phyloP scores from a whole-genome alignment of 2,329 filamentous ascomycete genomes.

The Penicillium sp. region DNA sequence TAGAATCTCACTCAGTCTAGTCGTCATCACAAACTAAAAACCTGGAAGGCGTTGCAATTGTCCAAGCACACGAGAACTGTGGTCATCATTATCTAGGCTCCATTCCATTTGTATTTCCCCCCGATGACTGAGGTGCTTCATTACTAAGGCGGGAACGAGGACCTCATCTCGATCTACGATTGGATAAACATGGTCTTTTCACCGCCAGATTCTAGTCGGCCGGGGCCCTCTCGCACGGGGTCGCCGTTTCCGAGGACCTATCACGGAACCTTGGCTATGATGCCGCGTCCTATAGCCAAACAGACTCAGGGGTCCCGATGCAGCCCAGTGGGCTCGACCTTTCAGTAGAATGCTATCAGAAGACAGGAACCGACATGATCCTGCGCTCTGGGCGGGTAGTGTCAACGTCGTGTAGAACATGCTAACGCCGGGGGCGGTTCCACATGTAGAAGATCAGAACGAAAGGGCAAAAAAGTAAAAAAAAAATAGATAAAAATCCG shows the following conservation, averaged over 20 bases:
- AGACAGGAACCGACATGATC: neutral
- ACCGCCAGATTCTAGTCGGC: slow-evolving; percentile 17
- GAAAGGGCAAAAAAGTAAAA: neutral
- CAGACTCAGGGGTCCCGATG: slow-evolving; percentile 10
- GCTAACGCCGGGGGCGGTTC: neutral
- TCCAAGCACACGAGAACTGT: neutral
- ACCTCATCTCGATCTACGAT: slow-evolving; percentile 5
- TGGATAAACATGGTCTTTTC: slow-evolving; percentile 17
- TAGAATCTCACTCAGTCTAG: neutral
- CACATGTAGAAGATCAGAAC: slow-evolving; percentile 1
- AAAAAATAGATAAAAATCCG: neutral
- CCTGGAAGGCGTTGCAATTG: neutral
- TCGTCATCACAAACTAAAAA: neutral
- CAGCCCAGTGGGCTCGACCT: neutral
- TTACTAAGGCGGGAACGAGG: neutral
- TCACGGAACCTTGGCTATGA: slow-evolving; percentile 4
- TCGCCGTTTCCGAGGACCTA: slow-evolving; percentile 16
- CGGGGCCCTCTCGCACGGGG: slow-evolving; percentile 4
- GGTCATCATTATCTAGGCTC: neutral
- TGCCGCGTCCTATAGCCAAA: slow-evolving; percentile 5
- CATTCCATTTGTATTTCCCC: neutral
- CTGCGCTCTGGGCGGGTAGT: neutral
- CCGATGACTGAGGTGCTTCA: neutral
- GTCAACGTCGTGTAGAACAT: neutral
- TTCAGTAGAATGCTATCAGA: neutral